Evolutionary conservation across 2,329 filamentous ascomycete species (phyloP).

Genomic region (Lachnellula suecica): DNA sequence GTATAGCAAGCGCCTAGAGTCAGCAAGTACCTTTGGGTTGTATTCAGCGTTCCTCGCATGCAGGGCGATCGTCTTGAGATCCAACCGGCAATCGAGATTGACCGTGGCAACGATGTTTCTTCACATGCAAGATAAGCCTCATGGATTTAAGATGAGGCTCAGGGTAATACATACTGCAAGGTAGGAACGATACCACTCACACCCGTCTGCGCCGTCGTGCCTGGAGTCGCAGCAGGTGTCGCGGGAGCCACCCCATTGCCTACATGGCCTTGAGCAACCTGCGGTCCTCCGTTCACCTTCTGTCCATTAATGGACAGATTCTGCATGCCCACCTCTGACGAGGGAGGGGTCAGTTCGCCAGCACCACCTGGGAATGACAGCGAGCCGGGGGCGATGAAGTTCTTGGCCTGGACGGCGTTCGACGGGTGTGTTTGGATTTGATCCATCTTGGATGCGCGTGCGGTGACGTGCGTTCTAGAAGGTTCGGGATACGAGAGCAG

Average conservation of each 20-base stretch:
- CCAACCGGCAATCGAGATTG: conserved; percentile 94
- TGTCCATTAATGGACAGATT: too few relatives aligned
- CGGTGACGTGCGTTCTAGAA: too few relatives aligned
- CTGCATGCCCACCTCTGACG: conserved; percentile 65
- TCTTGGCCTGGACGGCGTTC: conserved; percentile 90
- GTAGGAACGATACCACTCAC: conserved; percentile 90
- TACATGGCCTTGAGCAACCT: conserved; percentile 57
- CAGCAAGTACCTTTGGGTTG: conserved; percentile 82
- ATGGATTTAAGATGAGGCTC: conserved; percentile 34
- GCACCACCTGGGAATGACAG: conserved; percentile 87
- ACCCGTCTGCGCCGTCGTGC: conserved; percentile 63
- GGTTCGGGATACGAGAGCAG: conserved; percentile 21
- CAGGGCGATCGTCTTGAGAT: conserved; percentile 97
- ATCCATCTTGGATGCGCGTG: conserved; percentile 61
- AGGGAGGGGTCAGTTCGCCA: conserved; percentile 79
- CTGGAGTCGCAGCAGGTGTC: conserved; percentile 90
- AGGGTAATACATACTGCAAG: conserved; percentile 84
- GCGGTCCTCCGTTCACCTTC: conserved; percentile 50
- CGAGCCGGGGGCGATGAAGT: conserved; percentile 89
- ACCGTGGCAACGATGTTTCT: conserved; percentile 99
- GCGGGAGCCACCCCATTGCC: conserved; percentile 82
- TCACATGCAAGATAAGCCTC: conserved; percentile 56
- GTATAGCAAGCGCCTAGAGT: conserved; percentile 44
- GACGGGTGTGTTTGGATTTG: conserved; percentile 87
- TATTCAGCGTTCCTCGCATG: conserved; percentile 98